A percentile compares a stretch with the other conserved stretches of the same genome.
phyloP scores from a whole-genome alignment of 2,329 filamentous ascomycete species.

The Colletotrichum melonis region DNA sequence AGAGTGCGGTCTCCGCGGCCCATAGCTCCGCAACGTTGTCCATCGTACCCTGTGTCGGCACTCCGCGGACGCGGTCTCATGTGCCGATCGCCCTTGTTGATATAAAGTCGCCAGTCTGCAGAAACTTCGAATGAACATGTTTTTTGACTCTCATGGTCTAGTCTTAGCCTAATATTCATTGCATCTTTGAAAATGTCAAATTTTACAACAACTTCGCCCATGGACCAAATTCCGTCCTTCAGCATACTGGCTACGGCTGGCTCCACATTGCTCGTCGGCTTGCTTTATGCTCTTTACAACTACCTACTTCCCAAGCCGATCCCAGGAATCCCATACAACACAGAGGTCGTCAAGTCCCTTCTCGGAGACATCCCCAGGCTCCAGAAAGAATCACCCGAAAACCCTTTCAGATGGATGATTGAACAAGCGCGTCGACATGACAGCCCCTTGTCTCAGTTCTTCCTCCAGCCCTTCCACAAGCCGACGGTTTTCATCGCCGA shows the following conservation, averaged over 20 bases:
- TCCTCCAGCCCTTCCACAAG: conserved; percentile 44
- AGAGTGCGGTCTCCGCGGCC: background rate
- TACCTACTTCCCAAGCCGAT: conserved; percentile 24
- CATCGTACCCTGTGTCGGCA: background rate
- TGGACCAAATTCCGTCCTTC: background rate
- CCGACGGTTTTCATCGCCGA: conserved; percentile 46
- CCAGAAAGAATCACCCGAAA: background rate
- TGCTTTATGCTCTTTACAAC: background rate
- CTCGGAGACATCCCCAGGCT: conserved; percentile 5
- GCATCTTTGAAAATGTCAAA: background rate
- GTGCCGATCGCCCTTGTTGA: background rate
- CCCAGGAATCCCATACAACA: conserved; percentile 14
- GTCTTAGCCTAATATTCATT: background rate
- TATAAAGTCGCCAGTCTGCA: background rate
- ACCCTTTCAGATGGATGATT: conserved; percentile 39
- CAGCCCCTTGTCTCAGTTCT: conserved; percentile 47
- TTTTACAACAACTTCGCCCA: background rate
- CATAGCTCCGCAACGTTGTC: background rate
- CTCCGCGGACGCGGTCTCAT: background rate
- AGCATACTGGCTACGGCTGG: background rate
- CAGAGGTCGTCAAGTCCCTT: background rate
- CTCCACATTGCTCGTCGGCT: background rate
- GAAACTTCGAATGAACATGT: background rate
- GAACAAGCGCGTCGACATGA: conserved; percentile 39
- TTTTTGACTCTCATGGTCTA: background rate